Evolutionary conservation across 192 early-diverging fungal genomes (phyloP).

Genomic region (Coemansia sp.): DNA sequence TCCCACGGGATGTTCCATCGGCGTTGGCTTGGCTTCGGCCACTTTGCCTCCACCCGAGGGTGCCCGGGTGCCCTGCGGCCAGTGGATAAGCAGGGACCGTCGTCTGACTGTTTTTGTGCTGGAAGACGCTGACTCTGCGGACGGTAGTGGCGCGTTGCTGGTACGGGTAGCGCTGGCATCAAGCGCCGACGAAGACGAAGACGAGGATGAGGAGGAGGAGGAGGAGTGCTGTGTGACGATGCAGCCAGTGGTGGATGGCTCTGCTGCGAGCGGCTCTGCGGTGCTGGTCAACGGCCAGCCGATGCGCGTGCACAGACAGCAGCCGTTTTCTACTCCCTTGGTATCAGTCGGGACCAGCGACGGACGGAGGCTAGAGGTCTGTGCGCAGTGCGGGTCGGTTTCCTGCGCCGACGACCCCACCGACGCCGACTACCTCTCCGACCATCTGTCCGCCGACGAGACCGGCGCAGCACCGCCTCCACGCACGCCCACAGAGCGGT

Average conservation of each 20-base stretch:
- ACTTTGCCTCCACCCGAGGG: slow-evolving; percentile 12
- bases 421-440: not conserved
- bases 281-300: slow-evolving; percentile 41
- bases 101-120: not conserved
- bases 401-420: slow-evolving; percentile 6
- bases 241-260: not conserved
- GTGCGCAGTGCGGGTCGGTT: slow-evolving; percentile 23
- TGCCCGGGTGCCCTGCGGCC: not conserved
- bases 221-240: not conserved
- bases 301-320: slow-evolving; percentile 28
- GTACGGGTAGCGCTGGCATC: not conserved
- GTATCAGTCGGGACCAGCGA: slow-evolving; percentile 16
- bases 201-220: not conserved
- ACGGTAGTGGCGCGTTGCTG: not conserved
- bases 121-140: not conserved
- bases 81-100: slow-evolving; percentile 4
- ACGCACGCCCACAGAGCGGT: not conserved
- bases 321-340: too few relatives aligned
- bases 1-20: slow-evolving; percentile 13
- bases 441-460: not conserved
- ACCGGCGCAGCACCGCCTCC: not conserved
- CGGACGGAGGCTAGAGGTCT: slow-evolving; percentile 12
- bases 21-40: slow-evolving; percentile 2
- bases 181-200: not conserved
- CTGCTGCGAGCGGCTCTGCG: not conserved